Evolutionary conservation across 2,329 filamentous ascomycete genomes (phyloP).

Genomic region (Diaporthe citri): DNA sequence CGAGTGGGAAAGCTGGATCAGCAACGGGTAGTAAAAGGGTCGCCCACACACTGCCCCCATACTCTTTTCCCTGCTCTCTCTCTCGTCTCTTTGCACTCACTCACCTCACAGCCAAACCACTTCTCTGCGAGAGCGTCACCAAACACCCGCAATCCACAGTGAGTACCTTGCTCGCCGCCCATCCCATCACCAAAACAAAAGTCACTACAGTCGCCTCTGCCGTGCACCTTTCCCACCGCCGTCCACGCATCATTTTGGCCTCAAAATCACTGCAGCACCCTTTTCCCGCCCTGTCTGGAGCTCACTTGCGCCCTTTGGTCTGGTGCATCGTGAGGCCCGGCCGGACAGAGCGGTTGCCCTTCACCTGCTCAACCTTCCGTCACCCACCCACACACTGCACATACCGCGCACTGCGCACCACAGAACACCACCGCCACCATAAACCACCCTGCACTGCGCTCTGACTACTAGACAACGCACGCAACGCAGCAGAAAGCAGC

Average conservation of each 20-base stretch:
- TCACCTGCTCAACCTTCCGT: conserved; percentile 38
- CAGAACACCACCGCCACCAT: conserved; percentile 40
- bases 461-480: conserved; percentile 5
- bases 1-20: conserved; percentile 28
- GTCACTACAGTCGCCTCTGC: conserved; percentile 49
- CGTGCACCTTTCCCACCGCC: conserved; percentile 35
- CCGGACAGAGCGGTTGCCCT: conserved; percentile 32
- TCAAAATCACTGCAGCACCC: conserved; percentile 18
- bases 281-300: conserved; percentile 30
- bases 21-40: conserved; percentile 37
- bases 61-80: conserved; percentile 34
- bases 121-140: conserved; percentile 36
- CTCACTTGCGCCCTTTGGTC: conserved; percentile 19
- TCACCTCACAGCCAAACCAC: conserved; percentile 35
- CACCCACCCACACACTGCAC: conserved; percentile 38
- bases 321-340: conserved; percentile 27
- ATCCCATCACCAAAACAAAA: conserved; percentile 51
- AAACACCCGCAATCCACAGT: conserved; percentile 36
- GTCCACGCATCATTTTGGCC: conserved; percentile 21
- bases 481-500: conserved; percentile 7
- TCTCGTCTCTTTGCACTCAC: conserved; percentile 34
- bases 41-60: conserved; percentile 35
- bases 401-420: conserved; percentile 38
- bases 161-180: conserved; percentile 39
- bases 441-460: conserved; percentile 4